Evolutionary conservation across 192 early-diverging fungal species (phyloP).

Genomic region (Phlyctochytrium planicorne): DNA sequence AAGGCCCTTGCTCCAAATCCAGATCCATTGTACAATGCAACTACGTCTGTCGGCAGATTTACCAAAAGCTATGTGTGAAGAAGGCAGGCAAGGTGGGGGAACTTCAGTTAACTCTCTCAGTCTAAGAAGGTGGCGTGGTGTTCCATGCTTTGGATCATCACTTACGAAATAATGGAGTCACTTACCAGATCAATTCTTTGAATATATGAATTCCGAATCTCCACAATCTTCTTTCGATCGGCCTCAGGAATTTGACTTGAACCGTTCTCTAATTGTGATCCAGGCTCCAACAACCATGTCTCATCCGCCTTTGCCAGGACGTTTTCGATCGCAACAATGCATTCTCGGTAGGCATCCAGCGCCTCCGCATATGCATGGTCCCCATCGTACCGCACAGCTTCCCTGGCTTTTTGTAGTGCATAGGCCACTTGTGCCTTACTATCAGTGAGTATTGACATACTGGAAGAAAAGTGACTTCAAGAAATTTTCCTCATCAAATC

Average conservation of each 20-base stretch:
- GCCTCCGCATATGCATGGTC: slow-evolving; percentile 23
- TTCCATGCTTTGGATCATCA: neutral
- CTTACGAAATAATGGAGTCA: neutral
- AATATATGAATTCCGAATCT: slow-evolving; percentile 28
- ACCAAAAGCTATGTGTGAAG: slow-evolving; percentile 10
- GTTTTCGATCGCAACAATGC: slow-evolving; percentile 22
- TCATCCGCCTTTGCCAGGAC: slow-evolving; percentile 22
- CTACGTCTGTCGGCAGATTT: slow-evolving; percentile 17
- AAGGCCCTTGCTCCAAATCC: slow-evolving; percentile 5
- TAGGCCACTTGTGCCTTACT: neutral
- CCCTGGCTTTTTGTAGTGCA: slow-evolving; percentile 21
- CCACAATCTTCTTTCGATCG: slow-evolving; percentile 10
- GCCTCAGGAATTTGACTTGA: neutral
- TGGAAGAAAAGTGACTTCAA: no score
- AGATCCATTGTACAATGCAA: slow-evolving; percentile 19
- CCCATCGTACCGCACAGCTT: slow-evolving; percentile 25
- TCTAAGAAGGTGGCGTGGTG: no score
- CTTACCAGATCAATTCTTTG: slow-evolving; percentile 26
- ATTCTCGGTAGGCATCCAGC: slow-evolving; percentile 27
- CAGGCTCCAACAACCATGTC: slow-evolving; percentile 5
- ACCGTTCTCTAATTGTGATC: neutral
- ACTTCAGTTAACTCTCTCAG: no score
- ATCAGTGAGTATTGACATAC: no score
- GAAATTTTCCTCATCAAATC: no score
- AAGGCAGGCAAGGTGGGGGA: neutral